phyloP scores from a whole-genome alignment of 768 basidiomycete genomes.

The Suillus paluster region DNA sequence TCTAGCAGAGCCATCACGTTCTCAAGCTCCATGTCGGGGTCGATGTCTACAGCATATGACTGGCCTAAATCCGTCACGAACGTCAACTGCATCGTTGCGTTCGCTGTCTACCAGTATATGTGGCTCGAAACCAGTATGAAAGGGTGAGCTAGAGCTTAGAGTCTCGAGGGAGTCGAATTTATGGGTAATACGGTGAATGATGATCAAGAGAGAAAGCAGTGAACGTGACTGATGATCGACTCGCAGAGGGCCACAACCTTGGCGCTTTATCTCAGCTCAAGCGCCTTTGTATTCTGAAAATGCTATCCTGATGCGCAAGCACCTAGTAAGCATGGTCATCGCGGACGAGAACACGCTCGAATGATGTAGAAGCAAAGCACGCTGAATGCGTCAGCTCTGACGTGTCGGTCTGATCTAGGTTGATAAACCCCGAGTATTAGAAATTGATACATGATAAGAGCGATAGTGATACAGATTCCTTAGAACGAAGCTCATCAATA shows the following conservation, averaged over 20 bases:
- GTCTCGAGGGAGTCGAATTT: background rate
- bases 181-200: background rate
- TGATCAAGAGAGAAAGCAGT: background rate
- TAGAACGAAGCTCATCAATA: background rate
- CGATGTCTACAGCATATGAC: conserved; percentile 77
- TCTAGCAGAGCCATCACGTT: conserved; percentile 94
- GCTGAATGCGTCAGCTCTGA: background rate
- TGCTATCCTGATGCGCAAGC: background rate
- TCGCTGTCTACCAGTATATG: background rate
- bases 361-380: background rate
- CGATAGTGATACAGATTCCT: background rate
- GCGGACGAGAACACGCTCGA: background rate
- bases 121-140: background rate
- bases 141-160: background rate
- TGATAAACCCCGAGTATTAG: background rate
- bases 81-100: conserved; percentile 64
- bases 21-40: conserved; percentile 88
- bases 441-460: background rate
- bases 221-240: background rate
- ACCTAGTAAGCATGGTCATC: background rate
- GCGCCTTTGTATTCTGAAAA: conserved; percentile 4
- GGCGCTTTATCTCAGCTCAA: conserved; percentile 7
- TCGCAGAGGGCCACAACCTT: too few species aligned
- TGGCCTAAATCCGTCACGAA: conserved; percentile 72
- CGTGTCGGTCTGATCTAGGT: background rate